phyloP scores from a whole-genome alignment of 805 yeast species.

The Candida ortonii region DNA sequence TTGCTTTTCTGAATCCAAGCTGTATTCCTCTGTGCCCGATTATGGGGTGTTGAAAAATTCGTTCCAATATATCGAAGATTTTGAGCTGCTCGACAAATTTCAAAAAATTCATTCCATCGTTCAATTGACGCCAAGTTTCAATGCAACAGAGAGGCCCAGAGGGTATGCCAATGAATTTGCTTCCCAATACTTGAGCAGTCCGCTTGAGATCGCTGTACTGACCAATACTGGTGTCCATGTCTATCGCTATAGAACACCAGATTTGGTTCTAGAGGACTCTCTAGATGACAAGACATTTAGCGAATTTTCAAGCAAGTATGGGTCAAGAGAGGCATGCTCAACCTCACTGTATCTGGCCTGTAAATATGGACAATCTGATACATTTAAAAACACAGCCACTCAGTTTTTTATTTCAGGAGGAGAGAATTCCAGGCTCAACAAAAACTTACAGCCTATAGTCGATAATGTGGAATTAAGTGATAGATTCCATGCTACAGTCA shows the following conservation, averaged over 20 bases:
- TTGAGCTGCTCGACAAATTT: slow-evolving; percentile 64
- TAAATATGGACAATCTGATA: slow-evolving; percentile 59
- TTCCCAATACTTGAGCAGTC: slow-evolving; percentile 68
- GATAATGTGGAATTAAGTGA: slow-evolving; percentile 88
- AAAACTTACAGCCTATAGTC: slow-evolving; percentile 40
- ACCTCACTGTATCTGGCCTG: slow-evolving; percentile 83
- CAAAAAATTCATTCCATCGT: slow-evolving; percentile 64
- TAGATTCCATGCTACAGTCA: slow-evolving; percentile 82
- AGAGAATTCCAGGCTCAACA: slow-evolving; percentile 43
- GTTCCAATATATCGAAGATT: slow-evolving; percentile 73
- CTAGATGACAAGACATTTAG: slow-evolving; percentile 64
- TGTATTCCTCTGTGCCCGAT: slow-evolving; percentile 76
- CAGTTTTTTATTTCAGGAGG: slow-evolving; percentile 54
- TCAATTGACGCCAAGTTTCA: slow-evolving; percentile 65
- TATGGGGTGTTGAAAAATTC: slow-evolving; percentile 77
- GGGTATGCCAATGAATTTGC: slow-evolving; percentile 88
- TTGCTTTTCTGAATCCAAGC: slow-evolving; percentile 51
- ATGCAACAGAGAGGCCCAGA: slow-evolving; percentile 68
- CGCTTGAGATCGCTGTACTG: slow-evolving; percentile 74
- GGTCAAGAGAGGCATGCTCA: slow-evolving; percentile 86
- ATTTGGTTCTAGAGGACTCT: slow-evolving; percentile 63
- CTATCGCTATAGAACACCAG: slow-evolving; percentile 77
- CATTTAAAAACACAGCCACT: slow-evolving; percentile 45
- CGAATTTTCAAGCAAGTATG: slow-evolving; percentile 73
- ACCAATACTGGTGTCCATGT: slow-evolving; percentile 77